Evolutionary conservation across 2,329 filamentous ascomycete species (phyloP).

Genomic region (Fusarium illudens): DNA sequence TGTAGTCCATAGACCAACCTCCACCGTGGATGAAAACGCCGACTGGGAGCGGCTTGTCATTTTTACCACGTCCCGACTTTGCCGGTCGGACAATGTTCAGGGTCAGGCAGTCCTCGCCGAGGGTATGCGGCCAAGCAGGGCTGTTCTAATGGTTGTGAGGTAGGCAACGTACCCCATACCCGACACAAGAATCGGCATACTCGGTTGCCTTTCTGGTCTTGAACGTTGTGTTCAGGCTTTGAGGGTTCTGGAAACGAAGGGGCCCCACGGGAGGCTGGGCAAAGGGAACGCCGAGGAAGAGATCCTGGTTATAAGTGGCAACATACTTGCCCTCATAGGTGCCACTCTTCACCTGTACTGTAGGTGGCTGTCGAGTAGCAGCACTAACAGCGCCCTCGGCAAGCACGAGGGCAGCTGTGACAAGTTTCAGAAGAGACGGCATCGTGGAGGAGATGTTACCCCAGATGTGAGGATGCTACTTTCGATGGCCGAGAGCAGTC

Average conservation of each 20-base stretch:
- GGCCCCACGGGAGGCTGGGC: slow-evolving; percentile 30
- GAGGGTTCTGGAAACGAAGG: slow-evolving; percentile 30
- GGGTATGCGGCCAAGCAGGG: slow-evolving; percentile 23
- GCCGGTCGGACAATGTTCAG: slow-evolving; percentile 34
- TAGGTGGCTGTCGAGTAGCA: slow-evolving; percentile 9
- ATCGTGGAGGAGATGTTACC: neutral
- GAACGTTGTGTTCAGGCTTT: slow-evolving; percentile 25
- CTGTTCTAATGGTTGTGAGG: slow-evolving; percentile 2
- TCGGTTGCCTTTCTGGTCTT: slow-evolving; percentile 26
- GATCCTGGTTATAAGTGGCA: slow-evolving; percentile 30
- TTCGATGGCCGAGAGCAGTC: neutral
- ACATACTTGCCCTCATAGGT: slow-evolving; percentile 33
- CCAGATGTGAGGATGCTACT: neutral
- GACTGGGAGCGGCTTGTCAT: slow-evolving; percentile 34
- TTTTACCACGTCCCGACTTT: neutral
- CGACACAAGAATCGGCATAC: slow-evolving; percentile 39
- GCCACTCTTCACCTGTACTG: slow-evolving; percentile 35
- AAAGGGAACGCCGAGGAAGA: slow-evolving; percentile 37
- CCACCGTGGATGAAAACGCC: slow-evolving; percentile 48
- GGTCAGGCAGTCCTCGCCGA: slow-evolving; percentile 35
- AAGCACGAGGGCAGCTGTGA: slow-evolving; percentile 9
- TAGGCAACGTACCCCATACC: slow-evolving; percentile 26
- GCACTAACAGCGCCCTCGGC: neutral
- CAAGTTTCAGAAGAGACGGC: neutral
- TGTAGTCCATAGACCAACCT: slow-evolving; percentile 51